Evolutionary conservation across 2,329 filamentous ascomycete genomes (phyloP).

Genomic region (Fusarium graminum): DNA sequence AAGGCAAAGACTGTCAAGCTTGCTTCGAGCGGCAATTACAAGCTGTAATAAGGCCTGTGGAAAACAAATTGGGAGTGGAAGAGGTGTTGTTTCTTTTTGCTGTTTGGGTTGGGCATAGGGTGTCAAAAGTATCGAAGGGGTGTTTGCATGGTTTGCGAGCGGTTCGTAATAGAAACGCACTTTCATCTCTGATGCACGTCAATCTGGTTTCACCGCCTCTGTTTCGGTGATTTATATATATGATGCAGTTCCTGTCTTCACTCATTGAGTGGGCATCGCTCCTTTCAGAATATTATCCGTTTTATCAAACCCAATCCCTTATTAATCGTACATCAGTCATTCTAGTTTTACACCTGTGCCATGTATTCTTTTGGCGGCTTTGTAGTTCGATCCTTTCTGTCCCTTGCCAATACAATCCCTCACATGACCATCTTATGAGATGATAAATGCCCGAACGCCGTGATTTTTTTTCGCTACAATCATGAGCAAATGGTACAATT

Average conservation of each 20-base stretch:
- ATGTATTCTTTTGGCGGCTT: constrained; percentile 9
- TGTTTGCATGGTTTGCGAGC: constrained; percentile 41
- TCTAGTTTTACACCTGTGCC: constrained; percentile 20
- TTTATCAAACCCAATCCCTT: constrained; percentile 7
- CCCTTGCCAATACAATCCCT: constrained; percentile 3
- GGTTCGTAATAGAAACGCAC: constrained; percentile 43
- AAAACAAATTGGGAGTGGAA: neutral
- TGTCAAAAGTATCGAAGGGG: constrained; percentile 32
- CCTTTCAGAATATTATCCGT: neutral
- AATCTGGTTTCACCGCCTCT: constrained; percentile 13
- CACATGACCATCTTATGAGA: constrained; percentile 12
- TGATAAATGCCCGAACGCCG: constrained; percentile 8
- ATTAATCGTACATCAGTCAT: constrained; percentile 24
- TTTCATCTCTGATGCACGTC: constrained; percentile 35
- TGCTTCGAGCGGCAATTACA: constrained; percentile 70
- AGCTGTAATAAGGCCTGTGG: constrained; percentile 66
- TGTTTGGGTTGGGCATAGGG: constrained; percentile 14
- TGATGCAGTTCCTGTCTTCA: constrained; percentile 6
- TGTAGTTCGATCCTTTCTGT: constrained; percentile 12
- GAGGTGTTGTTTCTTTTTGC: constrained; percentile 13
- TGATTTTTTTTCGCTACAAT: constrained; percentile 2
- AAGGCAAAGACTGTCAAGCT: constrained; percentile 70
- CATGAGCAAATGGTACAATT: constrained; percentile 3
- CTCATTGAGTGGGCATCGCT: neutral
- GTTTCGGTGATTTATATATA: constrained; percentile 5